phyloP scores from a whole-genome alignment of 331 rosid species.

The Ulmus americana region DNA sequence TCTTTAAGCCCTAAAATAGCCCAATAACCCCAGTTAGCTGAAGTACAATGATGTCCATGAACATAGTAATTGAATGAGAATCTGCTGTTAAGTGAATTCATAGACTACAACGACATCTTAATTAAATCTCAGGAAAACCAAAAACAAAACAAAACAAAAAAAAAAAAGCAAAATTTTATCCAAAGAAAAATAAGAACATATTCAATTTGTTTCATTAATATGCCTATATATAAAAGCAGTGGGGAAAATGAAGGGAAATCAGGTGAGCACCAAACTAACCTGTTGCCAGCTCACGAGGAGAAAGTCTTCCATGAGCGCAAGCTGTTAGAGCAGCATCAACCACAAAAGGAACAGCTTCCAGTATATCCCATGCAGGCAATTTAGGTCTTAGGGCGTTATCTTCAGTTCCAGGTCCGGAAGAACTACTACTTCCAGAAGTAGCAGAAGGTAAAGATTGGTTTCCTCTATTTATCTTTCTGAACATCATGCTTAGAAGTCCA shows the following conservation, averaged over 20 bases:
- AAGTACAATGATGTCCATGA: too few species aligned
- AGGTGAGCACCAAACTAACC: constrained; percentile 37
- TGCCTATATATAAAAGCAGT: too few species aligned
- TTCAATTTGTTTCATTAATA: too few species aligned
- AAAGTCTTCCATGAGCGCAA: constrained; percentile 89
- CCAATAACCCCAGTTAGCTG: not conserved
- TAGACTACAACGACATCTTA: too few species aligned
- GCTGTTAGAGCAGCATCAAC: constrained; percentile 98
- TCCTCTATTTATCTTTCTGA: constrained; percentile 62
- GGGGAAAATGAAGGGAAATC: too few species aligned
- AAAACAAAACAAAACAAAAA: too few species aligned
- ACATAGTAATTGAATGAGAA: too few species aligned
- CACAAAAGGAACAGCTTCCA: constrained; percentile 89
- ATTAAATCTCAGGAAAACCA: too few species aligned
- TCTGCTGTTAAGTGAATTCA: too few species aligned
- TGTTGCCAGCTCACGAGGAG: constrained; percentile 97
- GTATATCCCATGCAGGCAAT: constrained; percentile 97
- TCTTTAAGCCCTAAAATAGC: constrained; percentile 81
- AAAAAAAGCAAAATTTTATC: too few species aligned
- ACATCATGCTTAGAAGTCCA: constrained; percentile 92
- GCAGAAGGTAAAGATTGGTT: constrained; percentile 51
- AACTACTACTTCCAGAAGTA: constrained; percentile 77
- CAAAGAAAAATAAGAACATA: too few species aligned
- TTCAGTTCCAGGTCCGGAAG: constrained; percentile 81
- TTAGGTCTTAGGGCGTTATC: constrained; percentile 61